A percentile compares a stretch with the other conserved stretches of the same genome.
Conservation (phyloP, 2,329 filamentous ascomycete species). For the Aspergillus sp. region DNA sequence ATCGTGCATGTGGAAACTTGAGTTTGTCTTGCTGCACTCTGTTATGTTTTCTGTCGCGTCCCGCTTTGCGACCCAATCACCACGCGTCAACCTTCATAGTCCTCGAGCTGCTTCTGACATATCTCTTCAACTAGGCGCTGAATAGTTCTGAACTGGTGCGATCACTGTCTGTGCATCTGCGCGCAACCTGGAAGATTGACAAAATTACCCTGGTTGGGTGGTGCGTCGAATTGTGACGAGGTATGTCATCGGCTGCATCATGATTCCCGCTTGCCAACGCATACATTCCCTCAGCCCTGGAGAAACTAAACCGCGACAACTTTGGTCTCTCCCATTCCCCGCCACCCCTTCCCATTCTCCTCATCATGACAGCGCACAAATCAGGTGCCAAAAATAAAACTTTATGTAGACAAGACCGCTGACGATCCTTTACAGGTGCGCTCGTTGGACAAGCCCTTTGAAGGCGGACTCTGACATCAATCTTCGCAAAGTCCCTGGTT, state of each 20-base stretch:
- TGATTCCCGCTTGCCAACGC: conserved; percentile 39
- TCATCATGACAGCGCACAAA: conserved; percentile 30
- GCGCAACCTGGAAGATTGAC: conserved; percentile 17
- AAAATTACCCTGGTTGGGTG: conserved; percentile 19
- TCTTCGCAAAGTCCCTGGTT: conserved; percentile 17
- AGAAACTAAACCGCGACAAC: conserved; percentile 30
- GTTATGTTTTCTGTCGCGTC: conserved; percentile 22
- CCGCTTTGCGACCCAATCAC: conserved; percentile 22
- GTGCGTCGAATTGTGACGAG: conserved; percentile 34
- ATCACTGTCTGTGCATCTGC: conserved; percentile 8
- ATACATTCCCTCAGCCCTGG: conserved; percentile 35
- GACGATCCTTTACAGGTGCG: conserved; percentile 24
- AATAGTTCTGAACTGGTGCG: conserved; percentile 7
- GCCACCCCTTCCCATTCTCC: conserved; percentile 15
- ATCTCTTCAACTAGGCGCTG: conserved; percentile 11
- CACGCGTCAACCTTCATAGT: conserved; percentile 25
- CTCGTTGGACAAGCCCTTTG: conserved; percentile 22
- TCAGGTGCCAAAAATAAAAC: conserved; percentile 14
- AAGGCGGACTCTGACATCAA: conserved; percentile 30
- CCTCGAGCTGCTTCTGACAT: conserved; percentile 16
- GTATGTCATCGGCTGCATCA: conserved; percentile 38
- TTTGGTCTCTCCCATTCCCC: conserved; percentile 17
- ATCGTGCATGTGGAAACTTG: background rate
- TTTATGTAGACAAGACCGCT: conserved; percentile 24
- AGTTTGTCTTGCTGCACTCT: conserved; percentile 11